A percentile compares a stretch with the other conserved stretches of the same genome.
Conservation (phyloP, 768 basidiomycete genomes). For the Sutorius australiensis region DNA sequence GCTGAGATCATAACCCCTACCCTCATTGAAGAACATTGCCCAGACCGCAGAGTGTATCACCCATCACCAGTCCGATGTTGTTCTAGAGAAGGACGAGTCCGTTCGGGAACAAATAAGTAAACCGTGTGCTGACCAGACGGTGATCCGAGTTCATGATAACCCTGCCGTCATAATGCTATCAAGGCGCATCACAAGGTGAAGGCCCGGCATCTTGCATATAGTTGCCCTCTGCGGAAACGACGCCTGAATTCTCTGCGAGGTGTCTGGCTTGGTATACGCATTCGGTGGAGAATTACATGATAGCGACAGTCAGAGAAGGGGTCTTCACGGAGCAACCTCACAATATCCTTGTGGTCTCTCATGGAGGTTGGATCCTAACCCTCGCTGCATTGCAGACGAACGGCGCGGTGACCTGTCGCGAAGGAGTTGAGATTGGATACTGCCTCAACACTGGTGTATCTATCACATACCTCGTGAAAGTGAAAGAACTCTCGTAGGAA, state of each 20-base stretch:
- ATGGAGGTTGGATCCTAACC: conserved; percentile 52
- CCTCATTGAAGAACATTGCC: not conserved
- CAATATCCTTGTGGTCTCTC: conserved; percentile 1
- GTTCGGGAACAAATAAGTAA: conserved; percentile 1
- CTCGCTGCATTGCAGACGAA: conserved; percentile 39
- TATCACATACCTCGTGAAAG: conserved; percentile 26
- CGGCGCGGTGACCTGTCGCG: conserved; percentile 34
- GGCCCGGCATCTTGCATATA: not conserved
- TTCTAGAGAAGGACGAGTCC: not conserved
- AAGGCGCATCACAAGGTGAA: not conserved
- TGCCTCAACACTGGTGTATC: conserved; percentile 35
- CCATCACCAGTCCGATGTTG: not conserved
- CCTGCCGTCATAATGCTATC: not conserved
- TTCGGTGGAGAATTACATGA: conserved; percentile 1
- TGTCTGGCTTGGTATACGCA: conserved; percentile 3
- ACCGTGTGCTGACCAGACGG: not conserved
- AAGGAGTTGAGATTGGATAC: conserved; percentile 20
- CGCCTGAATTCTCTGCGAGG: not conserved
- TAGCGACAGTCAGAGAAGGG: not conserved
- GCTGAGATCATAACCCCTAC: conserved; percentile 37
- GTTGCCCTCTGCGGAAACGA: not conserved
- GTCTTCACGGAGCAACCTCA: not conserved
- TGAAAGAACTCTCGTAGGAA: conserved; percentile 21
- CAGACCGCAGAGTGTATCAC: conserved; percentile 1
- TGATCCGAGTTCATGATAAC: not conserved